Base-by-base conservation (phyloP, 768 basidiomycete genomes). In the Trametes villosa region DNA sequence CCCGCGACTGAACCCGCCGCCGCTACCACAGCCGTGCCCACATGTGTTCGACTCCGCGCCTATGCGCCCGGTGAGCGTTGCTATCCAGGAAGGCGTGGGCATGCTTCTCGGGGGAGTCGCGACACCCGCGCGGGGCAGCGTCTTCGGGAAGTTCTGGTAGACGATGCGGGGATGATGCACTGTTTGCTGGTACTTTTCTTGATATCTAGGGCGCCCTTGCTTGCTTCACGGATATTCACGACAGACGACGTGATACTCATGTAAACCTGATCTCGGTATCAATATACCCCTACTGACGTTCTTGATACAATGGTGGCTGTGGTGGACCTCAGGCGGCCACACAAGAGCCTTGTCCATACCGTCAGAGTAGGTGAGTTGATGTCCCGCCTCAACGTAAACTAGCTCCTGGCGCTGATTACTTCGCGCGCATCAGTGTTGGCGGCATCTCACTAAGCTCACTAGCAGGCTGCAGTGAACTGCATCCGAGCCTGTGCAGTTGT, bases 41-140 rank as follows among this genome's bases (percentile, higher is more conserved):
- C 91, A 93, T 71, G 87, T 91, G 1, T 91, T 83, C 65, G 91
- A 93, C 70, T 84, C 86, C 18, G 80, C 85, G 18, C 86, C 88
- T 20, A 88, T 91, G 85, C 76, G 86, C 18, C 87, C 88, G 9
- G 89, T 91, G 22, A 88, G 86, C 68, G 83, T 84, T 38, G 90
- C 87, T 24, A 85, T 91, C 17, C 87, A 89, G 67, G 86, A 85
- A 58, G 87, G 88, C n/a, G 81, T 90, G 31, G 84, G 86, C 12
- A 77, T 88, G 68, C 75, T 91, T 42, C 70, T 89, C 9, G 81
- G 83, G 24, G 64, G 66, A n/a, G 69, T 66, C 34, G 68, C 71
- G 9, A 59, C 70, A 33, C 60, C 71, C 27, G 60, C 61, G 20
- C 70, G 81, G 31, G 74, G 79, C 8, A 88, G 85, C 65, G 82